These are phyloP conservation scores for Cubamyces sp. DNA, from an alignment of 768 basidiomycete genomes.

Conservation along the genomic window DNA sequence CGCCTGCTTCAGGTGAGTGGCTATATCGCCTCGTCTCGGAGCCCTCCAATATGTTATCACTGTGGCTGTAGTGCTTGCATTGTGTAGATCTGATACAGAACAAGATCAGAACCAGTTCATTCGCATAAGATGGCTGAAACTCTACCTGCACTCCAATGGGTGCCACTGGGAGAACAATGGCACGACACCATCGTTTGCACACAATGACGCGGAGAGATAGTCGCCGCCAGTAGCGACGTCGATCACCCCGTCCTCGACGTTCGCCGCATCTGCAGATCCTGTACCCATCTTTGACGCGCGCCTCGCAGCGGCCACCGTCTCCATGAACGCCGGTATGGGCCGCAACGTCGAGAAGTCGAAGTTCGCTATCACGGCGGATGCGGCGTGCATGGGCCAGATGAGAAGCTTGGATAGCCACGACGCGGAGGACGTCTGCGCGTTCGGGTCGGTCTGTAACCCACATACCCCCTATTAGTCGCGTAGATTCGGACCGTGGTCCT, in stretches of 20 bases:
- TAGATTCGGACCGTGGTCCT: too few relatives aligned
- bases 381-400: conserved; percentile 32
- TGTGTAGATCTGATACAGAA: conserved; percentile 14
- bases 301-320: not conserved
- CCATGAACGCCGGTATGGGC: conserved; percentile 42
- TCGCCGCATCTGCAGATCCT: not conserved
- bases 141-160: conserved; percentile 48
- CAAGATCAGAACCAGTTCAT: too few relatives aligned
- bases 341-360: conserved; percentile 45
- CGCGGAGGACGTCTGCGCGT: not conserved
- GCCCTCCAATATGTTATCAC: conserved; percentile 11
- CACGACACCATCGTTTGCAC: conserved; percentile 53
- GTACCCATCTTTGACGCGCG: not conserved
- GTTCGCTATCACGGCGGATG: conserved; percentile 37
- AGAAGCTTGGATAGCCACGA: conserved; percentile 3
- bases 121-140: not conserved
- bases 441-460: not conserved
- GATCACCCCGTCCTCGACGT: conserved; percentile 5
- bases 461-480: not conserved
- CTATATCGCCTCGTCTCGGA: conserved; percentile 1
- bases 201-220: conserved; percentile 19
- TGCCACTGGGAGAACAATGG: conserved; percentile 57
- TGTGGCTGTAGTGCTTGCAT: conserved; percentile 24
- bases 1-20: conserved; percentile 36
- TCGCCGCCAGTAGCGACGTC: conserved; percentile 4